phyloP scores from a whole-genome alignment of 805 yeast species.

The Kuraishia cidri region DNA sequence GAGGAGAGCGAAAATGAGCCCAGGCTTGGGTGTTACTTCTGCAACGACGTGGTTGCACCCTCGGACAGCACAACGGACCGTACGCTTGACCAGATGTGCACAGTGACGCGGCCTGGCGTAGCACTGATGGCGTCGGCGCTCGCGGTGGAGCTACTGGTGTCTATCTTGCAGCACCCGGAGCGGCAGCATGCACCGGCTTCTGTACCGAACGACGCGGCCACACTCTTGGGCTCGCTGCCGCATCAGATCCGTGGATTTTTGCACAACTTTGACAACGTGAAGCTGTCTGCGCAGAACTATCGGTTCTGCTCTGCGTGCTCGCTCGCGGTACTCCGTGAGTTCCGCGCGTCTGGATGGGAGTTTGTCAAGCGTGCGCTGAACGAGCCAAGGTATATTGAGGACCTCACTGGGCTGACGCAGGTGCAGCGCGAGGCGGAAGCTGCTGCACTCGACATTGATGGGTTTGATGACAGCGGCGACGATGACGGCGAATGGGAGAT shows the following conservation, averaged over 20 bases:
- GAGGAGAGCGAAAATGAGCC: constrained; percentile 9
- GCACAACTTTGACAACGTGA: constrained; percentile 51
- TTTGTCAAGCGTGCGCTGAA: constrained; percentile 68
- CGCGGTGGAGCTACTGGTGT: constrained; percentile 77
- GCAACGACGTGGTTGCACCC: constrained; percentile 95
- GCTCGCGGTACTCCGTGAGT: constrained; percentile 40
- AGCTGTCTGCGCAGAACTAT: constrained; percentile 66
- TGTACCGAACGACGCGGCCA: constrained; percentile 13
- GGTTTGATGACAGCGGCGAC: constrained; percentile 28
- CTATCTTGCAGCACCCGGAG: constrained; percentile 59
- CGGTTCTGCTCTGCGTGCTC: constrained; percentile 86
- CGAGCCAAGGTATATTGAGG: constrained; percentile 60
- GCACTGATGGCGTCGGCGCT: constrained; percentile 81
- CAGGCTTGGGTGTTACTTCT: constrained; percentile 86
- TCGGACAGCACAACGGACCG: constrained; percentile 79
- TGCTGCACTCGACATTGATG: constrained; percentile 28
- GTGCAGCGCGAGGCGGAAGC: constrained; percentile 67
- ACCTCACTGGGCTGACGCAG: constrained; percentile 66
- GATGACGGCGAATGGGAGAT: constrained; percentile 13
- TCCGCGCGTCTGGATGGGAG: constrained; percentile 58
- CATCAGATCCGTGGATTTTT: constrained; percentile 91
- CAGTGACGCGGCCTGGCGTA: constrained; percentile 95
- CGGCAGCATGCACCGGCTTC: constrained; percentile 33
- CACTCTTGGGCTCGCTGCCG: constrained; percentile 63
- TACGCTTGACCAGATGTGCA: constrained; percentile 96